Base-by-base conservation (phyloP, 768 basidiomycete species). In the Rhodosporidiobolus sp. region DNA sequence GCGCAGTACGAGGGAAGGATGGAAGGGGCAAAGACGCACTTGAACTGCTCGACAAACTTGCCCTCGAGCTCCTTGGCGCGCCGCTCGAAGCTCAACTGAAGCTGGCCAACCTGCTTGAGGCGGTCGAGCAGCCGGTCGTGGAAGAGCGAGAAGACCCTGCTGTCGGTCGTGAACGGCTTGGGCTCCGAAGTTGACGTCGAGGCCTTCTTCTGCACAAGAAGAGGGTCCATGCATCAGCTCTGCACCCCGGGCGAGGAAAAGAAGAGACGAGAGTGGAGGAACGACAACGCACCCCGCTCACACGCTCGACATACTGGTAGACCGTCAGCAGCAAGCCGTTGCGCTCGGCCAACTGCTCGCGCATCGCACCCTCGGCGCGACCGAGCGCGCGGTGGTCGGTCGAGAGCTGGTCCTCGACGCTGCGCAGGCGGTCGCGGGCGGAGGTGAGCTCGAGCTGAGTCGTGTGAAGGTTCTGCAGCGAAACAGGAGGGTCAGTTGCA, bases 221-320 rank as follows among this genome's bases (percentile, higher is more conserved):
- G 12, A 24, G 9, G 11, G 8, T 46, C 0, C 8, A 53, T 24
- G n/a, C 38, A 55, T 26, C 8, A 30, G n/a, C n/a, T 49, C 1
- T 61, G 32, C 14, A 19, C 28, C 20, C 22, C 24, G 38, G 19
- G 49, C 26, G 26, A 22, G 45, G 12, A 60, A 34, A 43, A 35
- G 49, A 28, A 4, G 4, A 3, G 48, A 43, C 3, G 59, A 1
- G 34, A 35, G 34, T 22, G 10, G 34, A 1, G 34, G 17, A 22
- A 9, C 34, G 24, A 35, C 10, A 34, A 50, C 89, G 88, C 0
- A 89, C 89, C 84, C 93, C 93, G 26, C 94, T 84, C 75, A 96
- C 92, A 83, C 90, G 91, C 77, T 96, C 94, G 85, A 95, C 86
- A 79, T 94, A 94, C 82, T 96, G 93, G 80, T 92, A 96, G 35